phyloP scores from a whole-genome alignment of 2,329 filamentous ascomycete species.

The Phoma herbarum region DNA sequence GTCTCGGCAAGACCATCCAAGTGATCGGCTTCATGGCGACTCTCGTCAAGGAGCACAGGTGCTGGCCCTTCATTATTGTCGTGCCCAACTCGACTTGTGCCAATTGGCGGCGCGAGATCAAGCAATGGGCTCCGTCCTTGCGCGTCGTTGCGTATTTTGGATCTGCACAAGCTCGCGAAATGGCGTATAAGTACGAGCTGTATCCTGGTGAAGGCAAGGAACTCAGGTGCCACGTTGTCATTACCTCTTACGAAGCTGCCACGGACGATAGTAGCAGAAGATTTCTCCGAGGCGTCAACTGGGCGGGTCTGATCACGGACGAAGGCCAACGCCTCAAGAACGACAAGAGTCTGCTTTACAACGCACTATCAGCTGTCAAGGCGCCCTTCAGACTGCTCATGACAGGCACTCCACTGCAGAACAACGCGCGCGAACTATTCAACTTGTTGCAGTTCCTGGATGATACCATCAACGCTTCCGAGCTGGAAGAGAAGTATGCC shows the following conservation, averaged over 20 bases:
- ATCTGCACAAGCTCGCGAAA: slow-evolving; percentile 73
- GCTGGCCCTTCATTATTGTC: slow-evolving; percentile 92
- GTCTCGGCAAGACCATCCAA: slow-evolving; percentile 95
- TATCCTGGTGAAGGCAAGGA: slow-evolving; percentile 72
- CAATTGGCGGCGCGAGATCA: slow-evolving; percentile 98
- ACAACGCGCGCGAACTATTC: slow-evolving; percentile 93
- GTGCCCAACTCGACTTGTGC: slow-evolving; percentile 94
- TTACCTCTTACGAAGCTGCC: slow-evolving; percentile 94
- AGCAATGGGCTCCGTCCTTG: slow-evolving; percentile 86
- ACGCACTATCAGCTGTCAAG: slow-evolving; percentile 74
- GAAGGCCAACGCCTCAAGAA: slow-evolving; percentile 97
- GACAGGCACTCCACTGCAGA: slow-evolving; percentile 90
- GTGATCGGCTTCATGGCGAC: slow-evolving; percentile 83
- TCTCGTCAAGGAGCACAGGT: slow-evolving; percentile 68
- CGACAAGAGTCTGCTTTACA: slow-evolving; percentile 84
- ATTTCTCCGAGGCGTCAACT: slow-evolving; percentile 76
- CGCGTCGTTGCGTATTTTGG: slow-evolving; percentile 95
- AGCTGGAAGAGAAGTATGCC: slow-evolving; percentile 77
- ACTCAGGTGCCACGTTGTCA: slow-evolving; percentile 87
- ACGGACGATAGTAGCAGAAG: slow-evolving; percentile 72
- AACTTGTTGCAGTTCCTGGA: slow-evolving; percentile 97
- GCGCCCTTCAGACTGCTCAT: slow-evolving; percentile 86
- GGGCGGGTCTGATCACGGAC: slow-evolving; percentile 90
- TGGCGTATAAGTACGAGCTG: slow-evolving; percentile 84
- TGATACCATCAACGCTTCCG: slow-evolving; percentile 71